Percentiles rank a stretch among this genome's conserved stretches.
Conservation (phyloP, 345 rosid species). For the Salix viminalis region DNA sequence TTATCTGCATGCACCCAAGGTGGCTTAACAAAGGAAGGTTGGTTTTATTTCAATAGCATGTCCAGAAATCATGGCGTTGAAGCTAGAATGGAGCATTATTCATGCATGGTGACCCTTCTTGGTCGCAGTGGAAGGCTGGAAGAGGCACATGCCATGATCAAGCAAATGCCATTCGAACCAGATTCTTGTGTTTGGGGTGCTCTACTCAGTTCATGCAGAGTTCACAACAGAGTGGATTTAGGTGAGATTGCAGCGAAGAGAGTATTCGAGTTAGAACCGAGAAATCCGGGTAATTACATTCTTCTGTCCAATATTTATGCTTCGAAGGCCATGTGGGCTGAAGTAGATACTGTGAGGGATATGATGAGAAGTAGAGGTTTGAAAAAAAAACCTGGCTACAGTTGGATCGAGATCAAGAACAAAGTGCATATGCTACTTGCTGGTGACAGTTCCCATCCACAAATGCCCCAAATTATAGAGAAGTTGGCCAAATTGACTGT, state of each 20-base stretch:
- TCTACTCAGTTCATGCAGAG: slow-evolving; percentile 72
- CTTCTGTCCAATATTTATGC: slow-evolving; percentile 65
- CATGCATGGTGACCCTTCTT: slow-evolving; percentile 72
- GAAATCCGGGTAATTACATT: slow-evolving; percentile 57
- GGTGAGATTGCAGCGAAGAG: slow-evolving; percentile 56
- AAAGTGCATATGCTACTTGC: slow-evolving; percentile 58
- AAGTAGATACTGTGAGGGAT: slow-evolving; percentile 47
- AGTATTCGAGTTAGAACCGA: slow-evolving; percentile 49
- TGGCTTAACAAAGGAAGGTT: slow-evolving; percentile 53
- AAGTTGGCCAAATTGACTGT: slow-evolving; percentile 39
- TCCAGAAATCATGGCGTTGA: slow-evolving; percentile 43
- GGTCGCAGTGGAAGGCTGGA: slow-evolving; percentile 66
- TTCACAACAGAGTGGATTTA: slow-evolving; percentile 54
- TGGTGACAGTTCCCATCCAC: slow-evolving; percentile 55
- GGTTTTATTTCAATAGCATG: slow-evolving; percentile 48
- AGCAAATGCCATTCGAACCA: slow-evolving; percentile 58
- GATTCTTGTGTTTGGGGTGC: slow-evolving; percentile 79
- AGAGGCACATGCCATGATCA: slow-evolving; percentile 59
- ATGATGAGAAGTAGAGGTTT: slow-evolving; percentile 50
- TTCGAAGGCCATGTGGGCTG: slow-evolving; percentile 60
- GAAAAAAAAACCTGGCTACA: slow-evolving; percentile 66
- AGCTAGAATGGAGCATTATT: slow-evolving; percentile 64
- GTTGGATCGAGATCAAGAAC: slow-evolving; percentile 70
- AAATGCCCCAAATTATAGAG: slow-evolving; percentile 41
- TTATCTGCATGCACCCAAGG: slow-evolving; percentile 68